Evolutionary conservation across 2,329 filamentous ascomycete genomes (phyloP).

Genomic region (Trichoderma breve): DNA sequence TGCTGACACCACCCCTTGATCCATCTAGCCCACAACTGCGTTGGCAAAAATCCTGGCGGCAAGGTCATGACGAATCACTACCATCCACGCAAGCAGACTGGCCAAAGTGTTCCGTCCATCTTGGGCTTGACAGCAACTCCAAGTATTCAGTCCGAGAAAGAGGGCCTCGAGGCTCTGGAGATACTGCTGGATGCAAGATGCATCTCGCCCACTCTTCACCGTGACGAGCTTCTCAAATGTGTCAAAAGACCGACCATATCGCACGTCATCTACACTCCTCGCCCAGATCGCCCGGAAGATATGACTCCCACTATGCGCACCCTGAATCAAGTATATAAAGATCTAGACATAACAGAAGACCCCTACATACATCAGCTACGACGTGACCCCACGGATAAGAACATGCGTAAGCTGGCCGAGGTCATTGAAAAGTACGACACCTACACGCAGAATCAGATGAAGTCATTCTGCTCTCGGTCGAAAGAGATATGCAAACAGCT

Average conservation of each 20-base stretch:
- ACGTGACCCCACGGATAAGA: constrained; percentile 41
- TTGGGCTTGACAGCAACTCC: constrained; percentile 82
- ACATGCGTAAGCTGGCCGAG: constrained; percentile 37
- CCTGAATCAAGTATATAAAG: constrained; percentile 41
- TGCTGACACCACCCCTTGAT: constrained; percentile 20
- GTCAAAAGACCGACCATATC: constrained; percentile 64
- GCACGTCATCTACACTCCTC: constrained; percentile 33
- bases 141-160: constrained; percentile 57
- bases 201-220: constrained; percentile 65
- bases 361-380: constrained; percentile 55
- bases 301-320: constrained; percentile 41
- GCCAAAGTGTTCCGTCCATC: constrained; percentile 57
- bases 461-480: constrained; percentile 50
- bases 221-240: constrained; percentile 65
- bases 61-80: constrained; percentile 75
- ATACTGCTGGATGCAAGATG: constrained; percentile 66
- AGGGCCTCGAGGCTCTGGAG: constrained; percentile 63
- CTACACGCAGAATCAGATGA: constrained; percentile 55
- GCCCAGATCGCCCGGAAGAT: background rate
- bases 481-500: constrained; percentile 54
- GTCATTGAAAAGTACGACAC: constrained; percentile 48
- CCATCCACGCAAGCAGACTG: constrained; percentile 43
- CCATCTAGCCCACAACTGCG: constrained; percentile 68
- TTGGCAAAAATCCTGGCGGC: constrained; percentile 60
- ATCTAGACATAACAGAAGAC: constrained; percentile 58